Conservation (phyloP, 805 yeast genomes). For the Lipomyces kockii region DNA sequence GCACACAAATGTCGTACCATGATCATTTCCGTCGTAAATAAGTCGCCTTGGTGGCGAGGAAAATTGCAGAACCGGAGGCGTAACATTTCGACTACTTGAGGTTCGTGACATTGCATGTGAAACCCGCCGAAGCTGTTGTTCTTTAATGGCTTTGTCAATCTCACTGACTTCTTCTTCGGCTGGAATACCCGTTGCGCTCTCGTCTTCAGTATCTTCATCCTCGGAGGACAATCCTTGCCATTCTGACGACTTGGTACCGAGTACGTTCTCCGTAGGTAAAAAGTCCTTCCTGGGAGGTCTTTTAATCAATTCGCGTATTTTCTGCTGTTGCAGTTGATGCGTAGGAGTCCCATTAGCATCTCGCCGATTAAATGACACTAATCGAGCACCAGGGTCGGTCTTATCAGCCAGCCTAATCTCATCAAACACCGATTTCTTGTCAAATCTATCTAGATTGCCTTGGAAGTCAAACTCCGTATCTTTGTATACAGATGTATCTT, state of each 20-base stretch:
- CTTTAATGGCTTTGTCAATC: slow-evolving; percentile 22
- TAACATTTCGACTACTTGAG: slow-evolving; percentile 18
- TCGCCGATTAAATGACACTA: slow-evolving; percentile 72
- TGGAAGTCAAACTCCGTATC: slow-evolving; percentile 84
- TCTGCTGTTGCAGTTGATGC: slow-evolving; percentile 34
- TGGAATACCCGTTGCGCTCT: not conserved
- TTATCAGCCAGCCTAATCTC: slow-evolving; percentile 64
- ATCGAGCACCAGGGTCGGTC: slow-evolving; percentile 61
- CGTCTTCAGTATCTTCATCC: slow-evolving; percentile 16
- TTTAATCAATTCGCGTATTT: slow-evolving; percentile 20
- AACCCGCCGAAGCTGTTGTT: slow-evolving; percentile 21
- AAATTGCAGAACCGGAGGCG: slow-evolving; percentile 21
- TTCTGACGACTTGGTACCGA: slow-evolving; percentile 15
- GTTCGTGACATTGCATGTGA: slow-evolving; percentile 18
- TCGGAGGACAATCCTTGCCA: slow-evolving; percentile 26
- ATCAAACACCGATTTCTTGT: slow-evolving; percentile 77
- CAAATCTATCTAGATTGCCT: slow-evolving; percentile 78
- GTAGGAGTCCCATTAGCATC: slow-evolving; percentile 19
- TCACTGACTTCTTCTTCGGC: slow-evolving; percentile 31
- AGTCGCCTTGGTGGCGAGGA: slow-evolving; percentile 17
- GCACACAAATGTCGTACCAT: slow-evolving; percentile 29
- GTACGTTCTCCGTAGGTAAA: slow-evolving; percentile 33
- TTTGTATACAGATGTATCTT: slow-evolving; percentile 50
- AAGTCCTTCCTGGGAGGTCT: slow-evolving; percentile 27
- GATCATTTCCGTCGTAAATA: slow-evolving; percentile 12